Percentiles rank a stretch among this genome's conserved stretches.
Conservation (phyloP, 768 basidiomycete species). For the Strobilomyces confusus region DNA sequence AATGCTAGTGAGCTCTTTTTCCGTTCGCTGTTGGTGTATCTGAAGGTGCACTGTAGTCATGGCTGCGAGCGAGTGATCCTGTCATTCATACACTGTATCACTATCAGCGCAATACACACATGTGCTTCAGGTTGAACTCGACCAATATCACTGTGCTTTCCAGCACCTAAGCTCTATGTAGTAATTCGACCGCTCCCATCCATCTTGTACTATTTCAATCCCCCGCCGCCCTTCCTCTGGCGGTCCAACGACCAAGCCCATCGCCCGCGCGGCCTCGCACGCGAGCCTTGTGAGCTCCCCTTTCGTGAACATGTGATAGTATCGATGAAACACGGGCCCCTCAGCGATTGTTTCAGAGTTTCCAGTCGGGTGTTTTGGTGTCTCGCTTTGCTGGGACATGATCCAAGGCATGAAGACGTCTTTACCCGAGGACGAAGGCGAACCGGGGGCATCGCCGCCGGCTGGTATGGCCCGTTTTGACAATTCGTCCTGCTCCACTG, state of each 20-base stretch:
- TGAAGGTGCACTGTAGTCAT: conserved; percentile 55
- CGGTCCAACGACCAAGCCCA: conserved; percentile 52
- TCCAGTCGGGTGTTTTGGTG: neutral
- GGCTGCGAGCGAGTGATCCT: conserved; percentile 82
- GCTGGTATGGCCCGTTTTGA: conserved; percentile 69
- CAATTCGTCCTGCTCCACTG: conserved; percentile 83
- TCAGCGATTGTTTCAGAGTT: conserved; percentile 3
- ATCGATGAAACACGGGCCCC: conserved; percentile 66
- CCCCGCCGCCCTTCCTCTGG: conserved; percentile 35
- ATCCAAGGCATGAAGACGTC: conserved; percentile 95
- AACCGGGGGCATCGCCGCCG: neutral
- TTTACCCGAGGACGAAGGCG: conserved; percentile 40
- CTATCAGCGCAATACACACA: conserved; percentile 23
- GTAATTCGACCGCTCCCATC: conserved; percentile 89
- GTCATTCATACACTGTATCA: conserved; percentile 32
- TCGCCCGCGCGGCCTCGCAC: conserved; percentile 52
- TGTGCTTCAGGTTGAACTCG: conserved; percentile 9
- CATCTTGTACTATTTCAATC: conserved; percentile 64
- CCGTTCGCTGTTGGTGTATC: neutral
- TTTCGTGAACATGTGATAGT: conserved; percentile 92
- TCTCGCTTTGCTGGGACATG: conserved; percentile 35
- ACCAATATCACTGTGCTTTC: conserved; percentile 34
- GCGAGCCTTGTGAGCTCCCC: conserved; percentile 73
- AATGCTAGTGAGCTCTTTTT: conserved; percentile 78
- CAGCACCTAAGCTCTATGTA: conserved; percentile 75